phyloP scores from a whole-genome alignment of 352 stramenopile genomes.

The Phytophthora ohioensis region DNA sequence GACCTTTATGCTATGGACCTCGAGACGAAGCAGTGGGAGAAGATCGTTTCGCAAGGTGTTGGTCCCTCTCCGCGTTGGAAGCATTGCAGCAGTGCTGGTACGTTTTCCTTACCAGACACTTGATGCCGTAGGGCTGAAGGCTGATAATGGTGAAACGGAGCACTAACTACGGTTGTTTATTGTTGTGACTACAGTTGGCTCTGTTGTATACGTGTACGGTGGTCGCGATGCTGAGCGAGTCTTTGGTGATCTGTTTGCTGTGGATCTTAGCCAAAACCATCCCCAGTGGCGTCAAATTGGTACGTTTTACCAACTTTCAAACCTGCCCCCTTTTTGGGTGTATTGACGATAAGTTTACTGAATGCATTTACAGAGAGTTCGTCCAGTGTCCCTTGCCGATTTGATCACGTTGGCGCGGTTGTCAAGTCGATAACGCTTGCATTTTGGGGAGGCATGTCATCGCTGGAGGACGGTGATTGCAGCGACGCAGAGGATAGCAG shows the following conservation, averaged over 20 bases:
- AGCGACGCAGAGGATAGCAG: constrained; percentile 28
- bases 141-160: not conserved
- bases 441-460: constrained; percentile 69
- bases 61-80: constrained; percentile 75
- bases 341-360: constrained; percentile 3
- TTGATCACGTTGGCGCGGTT: constrained; percentile 71
- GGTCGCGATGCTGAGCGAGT: constrained; percentile 74
- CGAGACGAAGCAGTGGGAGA: constrained; percentile 52
- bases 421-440: constrained; percentile 59
- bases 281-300: constrained; percentile 64
- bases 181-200: constrained; percentile 52
- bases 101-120: constrained; percentile 6
- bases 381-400: constrained; percentile 33
- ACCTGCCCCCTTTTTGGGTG: not conserved
- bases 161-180: constrained; percentile 12
- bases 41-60: constrained; percentile 34
- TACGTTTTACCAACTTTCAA: constrained; percentile 21
- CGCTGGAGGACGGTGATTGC: constrained; percentile 42
- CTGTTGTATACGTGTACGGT: constrained; percentile 75
- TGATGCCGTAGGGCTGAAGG: not conserved
- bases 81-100: constrained; percentile 72
- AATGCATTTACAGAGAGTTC: constrained; percentile 28
- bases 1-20: constrained; percentile 73
- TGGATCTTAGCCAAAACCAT: constrained; percentile 55
- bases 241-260: constrained; percentile 73